Base-by-base conservation (phyloP, 139 green algal genomes). In the Chlorella sp. region DNA sequence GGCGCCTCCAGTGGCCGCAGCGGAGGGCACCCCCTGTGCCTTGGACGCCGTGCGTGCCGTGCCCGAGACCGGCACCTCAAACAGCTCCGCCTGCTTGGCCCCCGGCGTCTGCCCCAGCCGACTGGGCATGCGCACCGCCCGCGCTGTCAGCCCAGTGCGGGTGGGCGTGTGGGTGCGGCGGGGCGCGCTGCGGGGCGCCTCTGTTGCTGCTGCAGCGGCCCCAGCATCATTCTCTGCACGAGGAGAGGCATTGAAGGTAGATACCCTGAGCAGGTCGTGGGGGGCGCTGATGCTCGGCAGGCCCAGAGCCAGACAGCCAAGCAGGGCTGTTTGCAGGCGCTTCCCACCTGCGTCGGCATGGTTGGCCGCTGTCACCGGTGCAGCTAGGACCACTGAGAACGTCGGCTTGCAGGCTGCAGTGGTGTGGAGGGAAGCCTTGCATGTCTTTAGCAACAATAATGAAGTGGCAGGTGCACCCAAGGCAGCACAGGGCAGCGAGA, bases 61-160 rank as follows among this genome's bases (percentile, higher is more conserved):
- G 14, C 37, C 30, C 14, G 69, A 88, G 7, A 28, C 68, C 32
- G 64, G 48, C 69, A 73, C 89, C 71, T 32, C 83, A 88, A 88
- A 88, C 39, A 36, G 83, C 66, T 79, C 39, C 30, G 37, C 39
- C 83, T 66, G 36, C 26, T 81, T 88, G 37, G 5, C 83, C 0
- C 83, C 83, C 3, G 89, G 89, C 4, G 89, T 91, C 24, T 21
- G 9, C 32, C 82, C 89, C 42, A 89, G 73, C 32, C 89, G 61
- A 40, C 73, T 89, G 19, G 89, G 53, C 79, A 89, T 14, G 71
- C 89, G 66, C 78, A 90, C 66, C 2, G 89, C 84, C 4, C 42
- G 64, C 30, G 42, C 75, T 2, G 73, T 90, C 69, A 92, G 75
- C 14, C 89, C 89, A 36, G 89, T 90, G 76, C 85, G 85, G 60